phyloP scores from a whole-genome alignment of 345 rosid genomes.

The Hevea brasiliensis region DNA sequence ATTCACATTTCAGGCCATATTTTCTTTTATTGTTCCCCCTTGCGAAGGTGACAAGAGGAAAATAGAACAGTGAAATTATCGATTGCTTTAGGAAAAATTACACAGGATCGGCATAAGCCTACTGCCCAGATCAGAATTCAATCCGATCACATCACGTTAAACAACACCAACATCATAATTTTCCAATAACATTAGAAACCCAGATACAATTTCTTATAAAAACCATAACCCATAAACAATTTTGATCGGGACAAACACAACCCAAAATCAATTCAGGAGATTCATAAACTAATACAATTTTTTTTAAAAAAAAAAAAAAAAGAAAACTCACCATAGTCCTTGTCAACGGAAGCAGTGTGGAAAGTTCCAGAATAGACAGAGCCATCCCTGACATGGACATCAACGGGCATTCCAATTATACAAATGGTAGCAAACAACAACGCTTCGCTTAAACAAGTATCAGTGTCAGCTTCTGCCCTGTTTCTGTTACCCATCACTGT shows the following conservation, averaged over 20 bases:
- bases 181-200: slow-evolving; percentile 14
- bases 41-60: neutral
- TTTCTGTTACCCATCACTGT: slow-evolving; percentile 20
- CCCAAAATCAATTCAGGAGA: slow-evolving; percentile 4
- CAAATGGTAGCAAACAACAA: slow-evolving; percentile 66
- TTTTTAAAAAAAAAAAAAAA: neutral
- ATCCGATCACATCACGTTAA: slow-evolving; percentile 16
- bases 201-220: slow-evolving; percentile 8
- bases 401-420: slow-evolving; percentile 74
- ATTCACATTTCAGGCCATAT: neutral
- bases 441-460: slow-evolving; percentile 45
- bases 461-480: slow-evolving; percentile 26
- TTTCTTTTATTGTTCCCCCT: neutral
- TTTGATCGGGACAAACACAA: slow-evolving; percentile 2
- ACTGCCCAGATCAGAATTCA: slow-evolving; percentile 27
- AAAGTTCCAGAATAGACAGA: slow-evolving; percentile 76
- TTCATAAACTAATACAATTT: neutral
- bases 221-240: slow-evolving; percentile 23
- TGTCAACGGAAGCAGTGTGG: slow-evolving; percentile 73
- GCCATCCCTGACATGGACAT: slow-evolving; percentile 78
- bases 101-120: neutral
- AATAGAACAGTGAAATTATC: neutral
- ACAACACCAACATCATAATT: slow-evolving; percentile 1
- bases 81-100: neutral
- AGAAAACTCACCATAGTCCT: slow-evolving; percentile 47